Conservation (phyloP, 441 rosid genomes). For the Erysimum cheiri region DNA sequence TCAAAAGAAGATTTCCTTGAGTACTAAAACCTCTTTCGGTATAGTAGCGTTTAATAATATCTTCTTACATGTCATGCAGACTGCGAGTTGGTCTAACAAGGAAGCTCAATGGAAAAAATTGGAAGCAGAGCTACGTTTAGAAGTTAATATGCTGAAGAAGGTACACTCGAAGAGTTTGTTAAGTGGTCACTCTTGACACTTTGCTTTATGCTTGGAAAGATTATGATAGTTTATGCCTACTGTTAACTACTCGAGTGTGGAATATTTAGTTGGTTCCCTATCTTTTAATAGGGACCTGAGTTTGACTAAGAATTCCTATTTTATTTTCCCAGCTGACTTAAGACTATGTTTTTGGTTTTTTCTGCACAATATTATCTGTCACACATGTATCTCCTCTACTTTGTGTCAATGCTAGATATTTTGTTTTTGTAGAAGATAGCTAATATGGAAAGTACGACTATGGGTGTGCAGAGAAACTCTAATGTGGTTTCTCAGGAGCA, state of each 20-base stretch:
- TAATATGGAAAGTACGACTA: slow-evolving; percentile 23
- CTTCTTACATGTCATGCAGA: slow-evolving; percentile 45
- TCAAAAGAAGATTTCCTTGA: not conserved
- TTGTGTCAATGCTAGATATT: slow-evolving; percentile 1
- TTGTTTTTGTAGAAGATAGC: slow-evolving; percentile 41
- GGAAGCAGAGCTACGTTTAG: slow-evolving; percentile 51
- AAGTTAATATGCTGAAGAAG: slow-evolving; percentile 54
- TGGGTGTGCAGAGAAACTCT: slow-evolving; percentile 11
- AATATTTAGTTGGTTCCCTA: not conserved
- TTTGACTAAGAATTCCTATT: slow-evolving; percentile 6
- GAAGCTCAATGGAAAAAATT: slow-evolving; percentile 59
- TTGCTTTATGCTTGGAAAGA: slow-evolving; percentile 6
- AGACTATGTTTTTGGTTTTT: not conserved
- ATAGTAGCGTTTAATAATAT: slow-evolving; percentile 1
- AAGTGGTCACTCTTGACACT: slow-evolving; percentile 11
- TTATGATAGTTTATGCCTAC: not conserved
- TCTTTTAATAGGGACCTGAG: not conserved
- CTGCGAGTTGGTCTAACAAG: slow-evolving; percentile 50
- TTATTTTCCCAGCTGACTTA: not conserved
- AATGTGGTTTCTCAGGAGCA: slow-evolving; percentile 31
- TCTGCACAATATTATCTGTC: not conserved
- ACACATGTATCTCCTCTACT: slow-evolving; percentile 4
- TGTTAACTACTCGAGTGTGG: not conserved
- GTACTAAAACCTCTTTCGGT: not conserved
- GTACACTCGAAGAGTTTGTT: slow-evolving; percentile 41